Conservation (phyloP, 1,284 basidiomycete species). For the Trichosporon asahii region DNA sequence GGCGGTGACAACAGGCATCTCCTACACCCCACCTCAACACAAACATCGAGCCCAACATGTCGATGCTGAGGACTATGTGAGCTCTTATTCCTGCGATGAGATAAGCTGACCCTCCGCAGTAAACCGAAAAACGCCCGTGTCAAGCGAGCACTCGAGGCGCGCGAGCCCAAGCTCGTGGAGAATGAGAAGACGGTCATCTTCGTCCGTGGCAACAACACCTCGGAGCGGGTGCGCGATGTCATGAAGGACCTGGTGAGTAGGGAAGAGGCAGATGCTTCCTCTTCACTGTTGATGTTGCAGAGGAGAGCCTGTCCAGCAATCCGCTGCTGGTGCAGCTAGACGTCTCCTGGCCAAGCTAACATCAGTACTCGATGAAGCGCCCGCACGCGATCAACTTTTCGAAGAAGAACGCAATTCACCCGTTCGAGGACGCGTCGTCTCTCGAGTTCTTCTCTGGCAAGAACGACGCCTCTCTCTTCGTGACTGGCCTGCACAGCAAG, state of each 20-base stretch:
- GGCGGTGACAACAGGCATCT: not conserved
- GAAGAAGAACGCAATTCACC: conserved; percentile 88
- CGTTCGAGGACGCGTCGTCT: conserved; percentile 79
- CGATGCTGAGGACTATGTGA: conserved; percentile 51
- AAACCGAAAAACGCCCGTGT: conserved; percentile 97
- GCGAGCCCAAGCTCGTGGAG: conserved; percentile 86
- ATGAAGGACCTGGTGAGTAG: conserved; percentile 81
- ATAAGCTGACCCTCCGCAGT: conserved; percentile 53
- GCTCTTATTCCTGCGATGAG: conserved; percentile 11
- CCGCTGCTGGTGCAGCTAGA: too few relatives aligned
- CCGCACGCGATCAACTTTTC: conserved; percentile 87
- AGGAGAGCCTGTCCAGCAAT: too few relatives aligned
- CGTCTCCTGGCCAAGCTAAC: not conserved
- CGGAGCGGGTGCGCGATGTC: conserved; percentile 70
- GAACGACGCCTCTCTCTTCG: conserved; percentile 90
- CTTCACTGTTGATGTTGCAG: too few relatives aligned
- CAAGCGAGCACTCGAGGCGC: conserved; percentile 85
- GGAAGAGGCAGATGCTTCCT: too few relatives aligned
- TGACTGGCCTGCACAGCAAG: conserved; percentile 89
- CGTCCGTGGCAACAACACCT: conserved; percentile 81
- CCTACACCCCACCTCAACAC: not conserved
- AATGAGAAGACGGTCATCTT: conserved; percentile 80
- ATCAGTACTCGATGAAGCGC: conserved; percentile 83
- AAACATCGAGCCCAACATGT: conserved; percentile 35
- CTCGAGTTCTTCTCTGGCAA: conserved; percentile 91